Evolutionary conservation across 495 filamentous ascomycete species (phyloP).

Genomic region (Aspergillus baeticus): DNA sequence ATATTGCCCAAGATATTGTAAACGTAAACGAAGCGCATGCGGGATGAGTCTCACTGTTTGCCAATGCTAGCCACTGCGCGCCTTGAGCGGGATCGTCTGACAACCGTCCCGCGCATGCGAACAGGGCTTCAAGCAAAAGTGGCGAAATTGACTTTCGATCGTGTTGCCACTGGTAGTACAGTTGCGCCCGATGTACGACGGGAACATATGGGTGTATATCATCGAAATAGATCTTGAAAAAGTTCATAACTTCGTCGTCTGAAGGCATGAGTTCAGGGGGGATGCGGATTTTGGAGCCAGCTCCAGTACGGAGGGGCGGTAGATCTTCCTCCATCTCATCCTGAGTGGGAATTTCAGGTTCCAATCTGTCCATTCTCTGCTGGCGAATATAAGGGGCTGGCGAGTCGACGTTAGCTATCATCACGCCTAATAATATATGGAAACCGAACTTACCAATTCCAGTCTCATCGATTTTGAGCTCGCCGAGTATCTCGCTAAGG

Average conservation of each 20-base stretch:
- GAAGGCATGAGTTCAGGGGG: conserved; percentile 92
- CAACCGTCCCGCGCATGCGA: conserved; percentile 83
- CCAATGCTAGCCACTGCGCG: conserved; percentile 91
- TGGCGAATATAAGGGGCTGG: conserved; percentile 83
- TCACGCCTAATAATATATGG: background rate
- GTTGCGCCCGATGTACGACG: conserved; percentile 76
- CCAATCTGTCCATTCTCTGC: conserved; percentile 61
- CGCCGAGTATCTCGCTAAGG: conserved; percentile 78
- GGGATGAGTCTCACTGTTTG: conserved; percentile 65
- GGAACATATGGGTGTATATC: conserved; percentile 97
- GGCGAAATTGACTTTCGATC: conserved; percentile 86
- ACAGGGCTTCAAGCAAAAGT: conserved; percentile 89
- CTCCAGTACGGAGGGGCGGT: conserved; percentile 63
- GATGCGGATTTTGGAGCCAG: conserved; percentile 78
- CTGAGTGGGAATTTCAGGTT: conserved; percentile 69
- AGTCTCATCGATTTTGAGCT: conserved; percentile 81
- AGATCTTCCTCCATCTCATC: conserved; percentile 74
- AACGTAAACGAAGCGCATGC: background rate
- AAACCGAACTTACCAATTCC: conserved; percentile 69
- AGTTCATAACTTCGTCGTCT: conserved; percentile 76
- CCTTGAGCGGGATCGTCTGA: conserved; percentile 81
- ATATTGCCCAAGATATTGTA: background rate
- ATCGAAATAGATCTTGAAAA: conserved; percentile 90
- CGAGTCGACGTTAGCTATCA: conserved; percentile 15
- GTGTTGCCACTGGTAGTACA: conserved; percentile 91